A percentile compares a stretch with the other conserved stretches of the same genome.
Evolutionary conservation across 2,329 filamentous ascomycete species (phyloP).

Genomic region (Fusarium albosuccineum): DNA sequence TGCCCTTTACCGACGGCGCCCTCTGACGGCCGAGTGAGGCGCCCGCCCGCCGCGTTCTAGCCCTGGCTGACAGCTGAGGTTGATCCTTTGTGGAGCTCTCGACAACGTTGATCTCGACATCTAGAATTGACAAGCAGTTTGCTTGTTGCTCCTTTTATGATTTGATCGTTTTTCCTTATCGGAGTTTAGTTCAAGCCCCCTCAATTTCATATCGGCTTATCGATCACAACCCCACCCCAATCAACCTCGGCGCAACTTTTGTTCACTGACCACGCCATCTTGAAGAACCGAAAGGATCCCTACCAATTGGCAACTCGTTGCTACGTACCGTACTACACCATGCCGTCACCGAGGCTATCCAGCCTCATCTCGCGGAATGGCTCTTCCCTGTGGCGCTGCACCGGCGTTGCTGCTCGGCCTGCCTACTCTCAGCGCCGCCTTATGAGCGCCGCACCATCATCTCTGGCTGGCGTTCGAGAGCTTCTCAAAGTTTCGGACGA

Average conservation of each 20-base stretch:
- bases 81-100: neutral
- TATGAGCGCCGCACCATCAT: constrained; percentile 38
- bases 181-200: neutral
- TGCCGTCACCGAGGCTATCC: constrained; percentile 34
- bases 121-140: neutral
- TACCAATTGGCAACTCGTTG: neutral
- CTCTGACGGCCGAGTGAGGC: constrained; percentile 36
- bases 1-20: constrained; percentile 37
- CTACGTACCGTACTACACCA: constrained; percentile 9
- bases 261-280: constrained; percentile 8
- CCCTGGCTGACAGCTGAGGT: constrained; percentile 3
- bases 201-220: constrained; percentile 6
- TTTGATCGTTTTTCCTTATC: neutral
- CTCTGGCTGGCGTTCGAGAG: constrained; percentile 49
- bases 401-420: constrained; percentile 33
- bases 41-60: constrained; percentile 24
- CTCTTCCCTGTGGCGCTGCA: constrained; percentile 34
- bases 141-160: neutral
- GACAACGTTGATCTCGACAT: constrained; percentile 6
- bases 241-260: constrained; percentile 8
- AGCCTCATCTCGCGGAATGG: constrained; percentile 37
- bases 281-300: neutral
- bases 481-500: constrained; percentile 84
- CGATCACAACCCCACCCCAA: constrained; percentile 10
- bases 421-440: constrained; percentile 35